Evolutionary conservation across 352 stramenopile species (phyloP), one percentile per base, ranked within the genome.

Genomic region (Globisporangium emineosum): DNA sequence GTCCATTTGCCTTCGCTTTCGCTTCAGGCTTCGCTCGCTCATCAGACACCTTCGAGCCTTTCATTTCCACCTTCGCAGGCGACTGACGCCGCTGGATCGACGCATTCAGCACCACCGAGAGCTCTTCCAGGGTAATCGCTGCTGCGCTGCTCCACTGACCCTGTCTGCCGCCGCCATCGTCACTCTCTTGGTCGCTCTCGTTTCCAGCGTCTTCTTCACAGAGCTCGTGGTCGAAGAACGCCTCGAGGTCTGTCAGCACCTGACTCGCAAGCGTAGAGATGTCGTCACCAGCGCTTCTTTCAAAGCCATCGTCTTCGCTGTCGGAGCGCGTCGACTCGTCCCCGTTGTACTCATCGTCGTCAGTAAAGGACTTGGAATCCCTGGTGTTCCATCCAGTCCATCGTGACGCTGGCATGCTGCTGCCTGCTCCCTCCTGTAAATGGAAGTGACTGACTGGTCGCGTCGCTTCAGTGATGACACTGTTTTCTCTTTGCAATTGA

Each of bases 161-260:
- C 10, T 52, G 5, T 61, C 3, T 6, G 25, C 57, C 43, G 25
- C 49, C n/a, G 68, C 45, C 57, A 40, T 40, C 45, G 5, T 60
- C 59, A 35, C 59, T 58, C 25, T 64, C 55, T 0, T 52, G 3
- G n/a, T 61, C 29, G 33, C 4, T 63, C 33, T 10, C 60, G 9
- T 21, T 29, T 2, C 52, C 54, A 35, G 32, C 19, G 1, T 56
- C 50, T 33, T 76, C 75, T 0, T 13, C 5, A 13, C 35, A 43
- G 2, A 66, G 29, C 7, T 57, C 52, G 42, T 60, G 40, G 62
- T 78, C 69, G 10, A 76, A 83, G 35, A 90, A 75, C 30, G 42
- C 23, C n/a, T 86, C 78, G 12, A 90, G 56, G 52, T 90, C 78
- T 12, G 65, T 58, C 3, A 88, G 71, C 10, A 86, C 80, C 56